Evolutionary conservation across 352 stramenopile genomes (phyloP).

Genomic region (Pythium diclinum): DNA sequence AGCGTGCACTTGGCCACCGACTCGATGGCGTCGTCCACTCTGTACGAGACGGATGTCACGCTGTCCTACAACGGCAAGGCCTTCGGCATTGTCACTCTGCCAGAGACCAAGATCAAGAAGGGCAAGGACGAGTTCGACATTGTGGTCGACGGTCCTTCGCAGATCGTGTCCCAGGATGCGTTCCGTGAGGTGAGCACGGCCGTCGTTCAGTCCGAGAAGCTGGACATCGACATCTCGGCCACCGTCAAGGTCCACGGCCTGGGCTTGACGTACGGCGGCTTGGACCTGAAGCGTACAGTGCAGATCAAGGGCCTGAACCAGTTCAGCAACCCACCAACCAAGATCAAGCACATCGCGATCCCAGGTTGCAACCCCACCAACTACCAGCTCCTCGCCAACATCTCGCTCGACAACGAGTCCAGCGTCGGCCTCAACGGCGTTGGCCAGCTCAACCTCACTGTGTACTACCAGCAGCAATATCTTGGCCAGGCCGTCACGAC

Average conservation of each 20-base stretch:
- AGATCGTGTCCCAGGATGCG: constrained; percentile 36
- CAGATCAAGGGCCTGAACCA: constrained; percentile 50
- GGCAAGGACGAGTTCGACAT: constrained; percentile 62
- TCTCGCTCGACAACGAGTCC: constrained; percentile 49
- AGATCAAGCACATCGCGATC: constrained; percentile 56
- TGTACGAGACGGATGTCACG: constrained; percentile 43
- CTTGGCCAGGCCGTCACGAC: constrained; percentile 48
- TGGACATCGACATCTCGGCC: constrained; percentile 39
- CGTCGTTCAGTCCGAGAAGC: constrained; percentile 37
- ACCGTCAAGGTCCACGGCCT: constrained; percentile 46
- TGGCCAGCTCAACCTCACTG: constrained; percentile 60
- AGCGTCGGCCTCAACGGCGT: constrained; percentile 54
- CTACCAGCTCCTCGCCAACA: constrained; percentile 60
- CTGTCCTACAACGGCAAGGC: constrained; percentile 44
- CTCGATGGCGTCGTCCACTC: constrained; percentile 38
- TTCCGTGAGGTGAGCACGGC: constrained; percentile 47
- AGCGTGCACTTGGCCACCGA: constrained; percentile 56
- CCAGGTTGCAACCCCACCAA: constrained; percentile 36
- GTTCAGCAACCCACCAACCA: constrained; percentile 42
- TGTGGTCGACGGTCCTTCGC: constrained; percentile 34
- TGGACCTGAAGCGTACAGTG: constrained; percentile 46
- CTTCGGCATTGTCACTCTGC: constrained; percentile 51
- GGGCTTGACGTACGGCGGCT: constrained; percentile 45
- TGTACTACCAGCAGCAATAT: constrained; percentile 64
- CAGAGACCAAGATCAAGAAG: constrained; percentile 51